A percentile compares a stretch with the other conserved stretches of the same genome.
Evolutionary conservation across 371 early-diverging fungal genomes (phyloP).

Genomic region (Dichotomocladium elegans): DNA sequence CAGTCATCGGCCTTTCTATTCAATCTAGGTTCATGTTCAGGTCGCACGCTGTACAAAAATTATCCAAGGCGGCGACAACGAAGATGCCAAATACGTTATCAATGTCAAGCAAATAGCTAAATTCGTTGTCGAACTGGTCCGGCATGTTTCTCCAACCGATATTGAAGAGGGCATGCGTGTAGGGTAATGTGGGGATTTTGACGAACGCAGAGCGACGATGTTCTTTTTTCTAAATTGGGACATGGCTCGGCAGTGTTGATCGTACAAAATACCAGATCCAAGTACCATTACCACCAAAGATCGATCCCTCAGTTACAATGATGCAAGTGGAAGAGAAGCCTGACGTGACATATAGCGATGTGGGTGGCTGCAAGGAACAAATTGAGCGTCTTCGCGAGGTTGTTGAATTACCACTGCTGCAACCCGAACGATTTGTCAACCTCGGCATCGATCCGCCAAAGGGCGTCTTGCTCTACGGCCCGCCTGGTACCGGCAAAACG

Average conservation of each 20-base stretch:
- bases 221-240: background rate
- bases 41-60: constrained; percentile 98
- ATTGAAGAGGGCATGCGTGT: constrained; percentile 99
- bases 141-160: constrained; percentile 95
- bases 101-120: constrained; percentile 99
- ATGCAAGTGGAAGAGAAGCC: constrained; percentile 99
- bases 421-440: constrained; percentile 99
- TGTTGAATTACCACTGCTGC: constrained; percentile 99
- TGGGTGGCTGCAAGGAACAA: constrained; percentile 99
- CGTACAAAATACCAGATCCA: constrained; percentile 98
- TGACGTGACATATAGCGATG: constrained; percentile 99
- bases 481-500: constrained; percentile 99
- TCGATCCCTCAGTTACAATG: constrained; percentile 94
- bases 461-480: constrained; percentile 98
- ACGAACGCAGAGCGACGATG: too few relatives aligned
- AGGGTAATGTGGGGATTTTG: constrained; percentile 82
- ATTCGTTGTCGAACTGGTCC: constrained; percentile 98
- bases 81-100: constrained; percentile 95
- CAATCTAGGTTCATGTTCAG: constrained; percentile 28
- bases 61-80: constrained; percentile 74
- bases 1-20: constrained; percentile 5
- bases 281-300: constrained; percentile 92
- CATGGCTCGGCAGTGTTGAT: constrained; percentile 75
- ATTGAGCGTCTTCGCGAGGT: constrained; percentile 99
- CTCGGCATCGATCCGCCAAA: constrained; percentile 99